Conservation (phyloP, 805 yeast genomes). For the Ogataea pini region DNA sequence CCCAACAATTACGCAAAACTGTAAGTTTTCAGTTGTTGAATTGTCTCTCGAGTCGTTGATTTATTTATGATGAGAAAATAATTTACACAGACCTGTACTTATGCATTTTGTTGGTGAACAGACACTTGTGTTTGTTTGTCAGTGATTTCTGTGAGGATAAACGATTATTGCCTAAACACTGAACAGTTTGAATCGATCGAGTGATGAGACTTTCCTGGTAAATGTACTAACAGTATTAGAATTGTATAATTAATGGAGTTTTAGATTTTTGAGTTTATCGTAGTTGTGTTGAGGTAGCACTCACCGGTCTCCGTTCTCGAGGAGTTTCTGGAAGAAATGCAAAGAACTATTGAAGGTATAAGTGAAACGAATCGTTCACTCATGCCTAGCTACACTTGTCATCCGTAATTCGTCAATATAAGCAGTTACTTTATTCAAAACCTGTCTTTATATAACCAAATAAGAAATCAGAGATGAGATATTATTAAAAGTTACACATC, state of each 20-base stretch:
- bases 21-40: background rate
- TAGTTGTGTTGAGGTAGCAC: no score
- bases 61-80: conserved; percentile 41
- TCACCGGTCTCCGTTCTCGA: no score
- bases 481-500: conserved; percentile 25
- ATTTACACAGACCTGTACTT: conserved; percentile 64
- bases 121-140: background rate
- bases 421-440: no score
- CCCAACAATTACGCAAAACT: background rate
- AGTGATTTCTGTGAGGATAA: conserved; percentile 29
- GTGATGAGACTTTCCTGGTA: background rate
- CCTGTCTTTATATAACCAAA: background rate
- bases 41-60: background rate
- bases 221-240: background rate
- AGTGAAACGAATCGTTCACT: no score
- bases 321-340: no score
- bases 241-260: conserved; percentile 2
- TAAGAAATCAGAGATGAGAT: conserved; percentile 35
- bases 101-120: conserved; percentile 28
- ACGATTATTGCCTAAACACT: conserved; percentile 27
- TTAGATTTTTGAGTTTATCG: conserved; percentile 4
- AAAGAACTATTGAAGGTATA: no score
- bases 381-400: no score
- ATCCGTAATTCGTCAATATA: no score
- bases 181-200: background rate